phyloP scores from a whole-genome alignment of 2,329 filamentous ascomycete genomes.

The Didymella lethalis region DNA sequence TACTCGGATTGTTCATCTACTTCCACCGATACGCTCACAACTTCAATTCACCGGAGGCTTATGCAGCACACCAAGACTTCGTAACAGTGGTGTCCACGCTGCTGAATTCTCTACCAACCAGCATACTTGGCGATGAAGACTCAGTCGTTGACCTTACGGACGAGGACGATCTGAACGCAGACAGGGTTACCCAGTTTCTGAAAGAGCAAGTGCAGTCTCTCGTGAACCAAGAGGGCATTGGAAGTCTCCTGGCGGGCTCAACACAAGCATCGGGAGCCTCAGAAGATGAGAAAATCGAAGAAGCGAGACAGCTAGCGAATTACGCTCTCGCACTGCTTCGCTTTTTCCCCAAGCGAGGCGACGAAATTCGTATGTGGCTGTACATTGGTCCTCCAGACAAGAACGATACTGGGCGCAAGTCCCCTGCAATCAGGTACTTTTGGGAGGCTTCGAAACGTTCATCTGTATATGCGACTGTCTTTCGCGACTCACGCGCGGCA shows the following conservation, averaged over 20 bases:
- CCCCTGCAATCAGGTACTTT: constrained; percentile 81
- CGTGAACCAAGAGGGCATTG: constrained; percentile 78
- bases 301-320: constrained; percentile 78
- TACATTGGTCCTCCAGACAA: constrained; percentile 75
- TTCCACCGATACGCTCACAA: constrained; percentile 61
- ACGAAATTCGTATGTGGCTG: constrained; percentile 94
- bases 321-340: constrained; percentile 86
- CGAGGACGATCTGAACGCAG: constrained; percentile 33
- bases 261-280: constrained; percentile 48
- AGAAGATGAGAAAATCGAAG: constrained; percentile 54
- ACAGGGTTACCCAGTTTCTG: constrained; percentile 60
- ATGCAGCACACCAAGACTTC: constrained; percentile 61
- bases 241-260: constrained; percentile 63
- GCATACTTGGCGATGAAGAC: constrained; percentile 61
- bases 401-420: constrained; percentile 43
- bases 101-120: constrained; percentile 64
- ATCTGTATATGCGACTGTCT: constrained; percentile 64
- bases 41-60: constrained; percentile 48
- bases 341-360: constrained; percentile 80
- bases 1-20: constrained; percentile 67
- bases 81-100: constrained; percentile 63
- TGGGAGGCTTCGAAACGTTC: constrained; percentile 74
- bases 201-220: constrained; percentile 72
- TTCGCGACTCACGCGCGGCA: constrained; percentile 64
- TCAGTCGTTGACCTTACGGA: constrained; percentile 41